phyloP scores from a whole-genome alignment of 176 grass and related monocot genomes.

The Canna indica region DNA sequence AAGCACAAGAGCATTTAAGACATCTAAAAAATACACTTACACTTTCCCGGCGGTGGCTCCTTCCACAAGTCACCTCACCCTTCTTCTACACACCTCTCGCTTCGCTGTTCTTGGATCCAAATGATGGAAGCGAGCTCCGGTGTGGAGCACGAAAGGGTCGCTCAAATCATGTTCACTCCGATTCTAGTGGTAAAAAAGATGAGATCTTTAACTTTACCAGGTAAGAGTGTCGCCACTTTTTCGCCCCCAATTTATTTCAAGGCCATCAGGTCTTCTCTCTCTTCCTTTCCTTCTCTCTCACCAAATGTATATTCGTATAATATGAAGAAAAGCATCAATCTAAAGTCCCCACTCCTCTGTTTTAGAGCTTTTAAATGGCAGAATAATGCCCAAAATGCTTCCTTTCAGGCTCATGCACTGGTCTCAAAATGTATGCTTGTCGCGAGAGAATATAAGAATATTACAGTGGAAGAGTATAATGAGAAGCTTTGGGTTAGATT shows the following conservation, averaged over 20 bases:
- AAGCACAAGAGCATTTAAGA: not conserved
- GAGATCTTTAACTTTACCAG: conserved; percentile 12
- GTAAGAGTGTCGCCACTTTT: not conserved
- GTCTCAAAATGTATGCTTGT: not conserved
- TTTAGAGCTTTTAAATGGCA: not conserved
- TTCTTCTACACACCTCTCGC: not conserved
- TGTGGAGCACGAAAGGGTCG: not conserved
- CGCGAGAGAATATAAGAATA: not conserved
- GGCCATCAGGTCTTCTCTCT: not conserved
- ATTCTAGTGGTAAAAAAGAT: conserved; percentile 1
- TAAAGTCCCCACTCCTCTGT: not conserved
- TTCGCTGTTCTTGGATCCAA: not conserved
- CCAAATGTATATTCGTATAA: not conserved
- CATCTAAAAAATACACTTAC: not conserved
- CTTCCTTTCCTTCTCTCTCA: not conserved
- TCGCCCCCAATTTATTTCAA: not conserved
- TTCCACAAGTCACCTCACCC: not conserved
- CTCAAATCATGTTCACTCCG: not conserved
- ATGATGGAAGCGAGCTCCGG: not conserved
- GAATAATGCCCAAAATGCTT: not conserved
- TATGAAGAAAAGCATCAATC: not conserved
- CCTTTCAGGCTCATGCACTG: not conserved
- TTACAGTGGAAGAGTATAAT: not conserved
- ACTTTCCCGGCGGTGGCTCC: not conserved
- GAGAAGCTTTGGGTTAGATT: not conserved